Conservation (phyloP, 192 early-diverging fungal species). For the Linnemannia schmuckeri region DNA sequence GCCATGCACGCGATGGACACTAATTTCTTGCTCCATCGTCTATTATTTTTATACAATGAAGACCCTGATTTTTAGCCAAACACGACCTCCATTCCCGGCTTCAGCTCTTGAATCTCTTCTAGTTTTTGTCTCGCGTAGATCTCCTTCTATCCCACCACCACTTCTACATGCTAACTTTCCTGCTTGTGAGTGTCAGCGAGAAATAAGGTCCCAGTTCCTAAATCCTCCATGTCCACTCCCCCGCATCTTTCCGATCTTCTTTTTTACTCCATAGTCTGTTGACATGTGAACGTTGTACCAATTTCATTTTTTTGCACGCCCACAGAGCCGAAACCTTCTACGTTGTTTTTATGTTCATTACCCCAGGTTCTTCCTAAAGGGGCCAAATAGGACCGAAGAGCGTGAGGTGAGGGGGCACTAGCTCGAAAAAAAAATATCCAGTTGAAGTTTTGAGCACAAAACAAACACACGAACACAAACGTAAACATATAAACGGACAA, state of each 20-base stretch:
- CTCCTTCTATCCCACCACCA: too few relatives aligned
- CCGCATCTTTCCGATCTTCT: background rate
- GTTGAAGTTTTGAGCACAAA: background rate
- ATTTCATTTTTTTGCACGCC: background rate
- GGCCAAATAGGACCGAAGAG: background rate
- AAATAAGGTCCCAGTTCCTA: background rate
- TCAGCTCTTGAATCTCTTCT: too few relatives aligned
- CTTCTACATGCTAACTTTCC: too few relatives aligned
- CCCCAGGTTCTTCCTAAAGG: slow-evolving; percentile 18
- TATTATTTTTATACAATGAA: too few relatives aligned
- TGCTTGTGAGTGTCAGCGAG: too few relatives aligned
- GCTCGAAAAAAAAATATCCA: background rate
- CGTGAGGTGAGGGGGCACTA: background rate
- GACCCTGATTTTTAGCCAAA: too few relatives aligned
- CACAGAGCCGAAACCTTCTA: background rate
- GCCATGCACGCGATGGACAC: too few relatives aligned
- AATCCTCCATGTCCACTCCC: background rate
- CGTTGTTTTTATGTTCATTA: background rate
- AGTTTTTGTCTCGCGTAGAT: too few relatives aligned
- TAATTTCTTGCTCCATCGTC: background rate
- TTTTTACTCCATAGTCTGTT: background rate
- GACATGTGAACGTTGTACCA: background rate
- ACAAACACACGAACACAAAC: background rate
- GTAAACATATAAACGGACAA: background rate
- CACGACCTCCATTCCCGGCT: too few relatives aligned